Evolutionary conservation across 2,329 filamentous ascomycete species (phyloP).

Genomic region (Didymellaceae sp.): DNA sequence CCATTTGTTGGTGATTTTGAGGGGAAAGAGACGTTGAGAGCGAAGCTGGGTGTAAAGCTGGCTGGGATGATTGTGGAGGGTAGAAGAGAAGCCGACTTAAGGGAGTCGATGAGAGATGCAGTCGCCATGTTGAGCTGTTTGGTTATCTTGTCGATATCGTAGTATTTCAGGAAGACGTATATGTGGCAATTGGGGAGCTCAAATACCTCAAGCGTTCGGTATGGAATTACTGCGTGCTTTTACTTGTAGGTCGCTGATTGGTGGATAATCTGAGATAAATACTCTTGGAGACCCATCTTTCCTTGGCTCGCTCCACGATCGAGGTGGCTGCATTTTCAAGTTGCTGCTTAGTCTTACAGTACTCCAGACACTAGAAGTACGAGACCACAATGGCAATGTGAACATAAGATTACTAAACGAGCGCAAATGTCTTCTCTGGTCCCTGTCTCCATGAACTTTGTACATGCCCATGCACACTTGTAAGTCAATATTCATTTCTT

Average conservation of each 20-base stretch:
- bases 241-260: conserved; percentile 10
- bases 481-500: too few relatives aligned
- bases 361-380: too few relatives aligned
- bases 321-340: too few relatives aligned
- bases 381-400: too few relatives aligned
- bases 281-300: conserved; percentile 18
- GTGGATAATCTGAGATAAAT: conserved; percentile 12
- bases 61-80: conserved; percentile 50
- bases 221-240: conserved; percentile 11
- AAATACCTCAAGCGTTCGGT: conserved; percentile 10
- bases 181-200: neutral
- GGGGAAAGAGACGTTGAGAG: conserved; percentile 48
- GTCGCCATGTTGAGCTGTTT: conserved; percentile 3
- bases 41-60: conserved; percentile 52
- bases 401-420: too few relatives aligned
- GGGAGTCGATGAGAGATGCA: conserved; percentile 29
- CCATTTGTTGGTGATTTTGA: conserved; percentile 34
- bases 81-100: conserved; percentile 35
- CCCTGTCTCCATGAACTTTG: too few relatives aligned
- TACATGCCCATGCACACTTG: too few relatives aligned
- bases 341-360: too few relatives aligned
- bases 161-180: neutral
- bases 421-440: too few relatives aligned
- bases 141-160: neutral
- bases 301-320: conserved; percentile 17